Evolutionary conservation across 257 asterid species (phyloP).

Genomic region (Capsicum chinense): DNA sequence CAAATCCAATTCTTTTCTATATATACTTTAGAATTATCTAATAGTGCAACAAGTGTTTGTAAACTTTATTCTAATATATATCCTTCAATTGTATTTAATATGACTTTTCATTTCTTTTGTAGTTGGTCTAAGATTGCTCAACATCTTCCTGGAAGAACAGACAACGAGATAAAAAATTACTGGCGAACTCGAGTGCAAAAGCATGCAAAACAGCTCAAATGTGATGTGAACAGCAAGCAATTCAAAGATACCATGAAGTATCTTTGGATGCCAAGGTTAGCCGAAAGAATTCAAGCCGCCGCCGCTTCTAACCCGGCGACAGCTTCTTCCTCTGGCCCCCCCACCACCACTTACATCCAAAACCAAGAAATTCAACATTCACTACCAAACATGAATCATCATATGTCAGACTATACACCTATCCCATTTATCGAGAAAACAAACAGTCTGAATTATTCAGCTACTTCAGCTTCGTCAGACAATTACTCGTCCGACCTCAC

Average conservation of each 20-base stretch:
- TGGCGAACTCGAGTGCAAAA: constrained; percentile 92
- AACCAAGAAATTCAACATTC: constrained; percentile 20
- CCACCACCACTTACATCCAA: constrained; percentile 24
- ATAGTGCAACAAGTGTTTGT: neutral
- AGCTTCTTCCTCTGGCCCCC: constrained; percentile 19
- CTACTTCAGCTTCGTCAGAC: constrained; percentile 67
- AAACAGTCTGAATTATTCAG: constrained; percentile 41
- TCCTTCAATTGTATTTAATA: neutral
- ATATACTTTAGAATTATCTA: neutral
- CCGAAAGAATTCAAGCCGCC: constrained; percentile 79
- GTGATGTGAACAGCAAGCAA: constrained; percentile 92
- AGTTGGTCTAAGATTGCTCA: constrained; percentile 91
- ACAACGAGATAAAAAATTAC: constrained; percentile 72
- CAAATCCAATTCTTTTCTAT: too few species aligned
- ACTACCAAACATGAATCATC: constrained; percentile 21
- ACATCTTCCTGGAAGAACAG: constrained; percentile 83
- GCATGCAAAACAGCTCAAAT: constrained; percentile 91
- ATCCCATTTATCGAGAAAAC: neutral
- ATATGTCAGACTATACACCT: constrained; percentile 30
- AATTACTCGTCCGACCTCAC: constrained; percentile 69
- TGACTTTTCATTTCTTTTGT: neutral
- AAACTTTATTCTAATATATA: too few species aligned
- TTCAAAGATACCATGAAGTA: constrained; percentile 90
- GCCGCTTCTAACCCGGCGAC: neutral
- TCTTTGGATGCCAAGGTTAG: constrained; percentile 83